Base-by-base conservation (phyloP, 1,139 yeast species). In the Geotrichum europaeum region DNA sequence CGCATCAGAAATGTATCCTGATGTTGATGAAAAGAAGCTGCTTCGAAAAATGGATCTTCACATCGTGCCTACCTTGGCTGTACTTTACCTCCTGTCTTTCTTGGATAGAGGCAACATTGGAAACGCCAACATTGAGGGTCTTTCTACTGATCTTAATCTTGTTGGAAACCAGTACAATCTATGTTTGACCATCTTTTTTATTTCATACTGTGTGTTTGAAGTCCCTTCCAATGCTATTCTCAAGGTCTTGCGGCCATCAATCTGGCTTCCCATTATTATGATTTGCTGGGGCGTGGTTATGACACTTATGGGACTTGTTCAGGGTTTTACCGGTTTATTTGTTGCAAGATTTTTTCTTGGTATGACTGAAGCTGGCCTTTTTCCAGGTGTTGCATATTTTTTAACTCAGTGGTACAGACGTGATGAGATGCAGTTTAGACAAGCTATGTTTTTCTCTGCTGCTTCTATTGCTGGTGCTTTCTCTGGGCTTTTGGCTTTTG, bases 71-170 rank as follows among this genome's bases (percentile, higher is more conserved):
- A 58, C 64, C 34, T 71, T 81, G 51, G 78, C 82, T 20, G 65
- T 79, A 55, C 76, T 83, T 58, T 83, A 83, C 65, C 76, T 83
- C 56, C 73, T 83, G 60, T 81, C 82, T 62, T 82, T 79, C 66
- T 73, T 84, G 64, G 89, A 84, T 69, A 75, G 86, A 66, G 82
- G 82, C 62, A 83, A 82, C 67, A 81, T 84, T 65, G 86, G 86
- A 2, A 79, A 81, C 68, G 88, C 87, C 0, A 75, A 84, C 65
- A 76, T 84, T 43, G 85, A 83, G 58, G 85, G 85, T 5, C 70
- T 84, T 49, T 82, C 78, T 65, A 75, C 72, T 18, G 86, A 83
- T 64, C 70, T 84, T 63, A 74, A 76, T 1, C 74, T 84, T 60
- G 64, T 69, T 3, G 81, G 83, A 2, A 67, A 71, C 56, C 78